These are phyloP conservation scores for Saposhnikovia divaricata DNA, from an alignment of 129 eudicot species.

Conservation along the genomic window DNA sequence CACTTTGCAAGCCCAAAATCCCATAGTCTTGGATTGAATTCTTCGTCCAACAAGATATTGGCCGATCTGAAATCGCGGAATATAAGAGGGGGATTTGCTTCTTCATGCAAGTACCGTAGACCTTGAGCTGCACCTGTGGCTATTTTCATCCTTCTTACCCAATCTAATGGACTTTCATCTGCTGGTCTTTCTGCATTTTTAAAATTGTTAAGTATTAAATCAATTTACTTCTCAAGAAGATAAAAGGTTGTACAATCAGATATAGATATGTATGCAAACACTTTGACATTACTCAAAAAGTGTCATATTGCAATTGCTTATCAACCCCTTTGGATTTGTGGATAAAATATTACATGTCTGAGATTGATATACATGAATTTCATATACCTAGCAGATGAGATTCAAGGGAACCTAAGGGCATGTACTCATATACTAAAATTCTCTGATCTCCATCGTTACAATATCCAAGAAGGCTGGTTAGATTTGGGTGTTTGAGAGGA, in stretches of 20 bases:
- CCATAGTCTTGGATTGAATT: background rate
- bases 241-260: background rate
- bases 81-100: constrained; percentile 2
- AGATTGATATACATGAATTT: no score
- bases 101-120: constrained; percentile 5
- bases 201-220: background rate
- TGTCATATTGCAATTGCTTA: no score
- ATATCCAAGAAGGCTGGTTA: background rate
- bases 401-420: constrained; percentile 7
- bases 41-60: background rate
- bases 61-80: constrained; percentile 1
- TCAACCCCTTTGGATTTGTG: background rate
- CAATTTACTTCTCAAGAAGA: background rate
- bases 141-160: constrained; percentile 10
- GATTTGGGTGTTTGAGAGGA: constrained; percentile 4
- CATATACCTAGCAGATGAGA: background rate
- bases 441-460: constrained; percentile 10
- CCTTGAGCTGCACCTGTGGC: constrained; percentile 10
- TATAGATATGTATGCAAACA: no score
- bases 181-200: constrained; percentile 5
- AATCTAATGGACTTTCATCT: constrained; percentile 3
- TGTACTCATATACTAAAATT: constrained; percentile 5
- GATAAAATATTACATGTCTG: no score
- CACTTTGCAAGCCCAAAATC: constrained; percentile 9
- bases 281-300: no score